phyloP scores from a whole-genome alignment of 331 rosid species.

The Dryas integrifolia region DNA sequence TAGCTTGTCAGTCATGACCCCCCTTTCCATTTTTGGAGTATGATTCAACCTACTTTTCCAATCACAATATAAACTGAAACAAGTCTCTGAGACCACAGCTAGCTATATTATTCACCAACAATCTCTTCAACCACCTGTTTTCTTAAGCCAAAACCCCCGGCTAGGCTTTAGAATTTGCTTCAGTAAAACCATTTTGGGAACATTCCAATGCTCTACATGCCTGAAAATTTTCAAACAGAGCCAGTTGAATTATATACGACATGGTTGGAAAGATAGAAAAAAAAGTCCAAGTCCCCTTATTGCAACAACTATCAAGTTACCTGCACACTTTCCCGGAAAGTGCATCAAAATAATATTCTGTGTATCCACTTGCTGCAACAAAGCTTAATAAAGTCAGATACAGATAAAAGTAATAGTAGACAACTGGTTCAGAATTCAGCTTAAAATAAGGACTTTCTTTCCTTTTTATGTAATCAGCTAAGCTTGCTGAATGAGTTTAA shows the following conservation, averaged over 20 bases:
- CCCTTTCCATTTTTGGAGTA: background rate
- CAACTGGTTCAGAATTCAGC: background rate
- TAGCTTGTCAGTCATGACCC: background rate
- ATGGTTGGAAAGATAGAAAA: constrained; percentile 11
- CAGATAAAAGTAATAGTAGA: background rate
- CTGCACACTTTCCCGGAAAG: constrained; percentile 83
- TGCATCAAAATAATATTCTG: constrained; percentile 76
- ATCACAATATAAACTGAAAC: background rate
- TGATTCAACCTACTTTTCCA: background rate
- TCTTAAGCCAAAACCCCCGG: constrained; percentile 47
- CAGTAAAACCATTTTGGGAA: constrained; percentile 76
- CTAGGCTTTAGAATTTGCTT: constrained; percentile 83
- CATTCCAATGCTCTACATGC: constrained; percentile 94
- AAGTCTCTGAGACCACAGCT: background rate
- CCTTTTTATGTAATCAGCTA: too few relatives aligned
- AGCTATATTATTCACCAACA: constrained; percentile 13
- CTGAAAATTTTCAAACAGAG: constrained; percentile 35
- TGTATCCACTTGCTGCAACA: constrained; percentile 89
- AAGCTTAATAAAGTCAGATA: constrained; percentile 22
- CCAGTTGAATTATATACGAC: constrained; percentile 5
- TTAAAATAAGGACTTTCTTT: background rate
- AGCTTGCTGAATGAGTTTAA: too few relatives aligned
- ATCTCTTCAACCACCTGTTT: constrained; percentile 41
- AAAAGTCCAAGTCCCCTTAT: background rate
- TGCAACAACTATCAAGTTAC: constrained; percentile 27